These are phyloP conservation scores for Starmerella stigmatis DNA, from an alignment of 805 yeast species.

Conservation along the genomic window DNA sequence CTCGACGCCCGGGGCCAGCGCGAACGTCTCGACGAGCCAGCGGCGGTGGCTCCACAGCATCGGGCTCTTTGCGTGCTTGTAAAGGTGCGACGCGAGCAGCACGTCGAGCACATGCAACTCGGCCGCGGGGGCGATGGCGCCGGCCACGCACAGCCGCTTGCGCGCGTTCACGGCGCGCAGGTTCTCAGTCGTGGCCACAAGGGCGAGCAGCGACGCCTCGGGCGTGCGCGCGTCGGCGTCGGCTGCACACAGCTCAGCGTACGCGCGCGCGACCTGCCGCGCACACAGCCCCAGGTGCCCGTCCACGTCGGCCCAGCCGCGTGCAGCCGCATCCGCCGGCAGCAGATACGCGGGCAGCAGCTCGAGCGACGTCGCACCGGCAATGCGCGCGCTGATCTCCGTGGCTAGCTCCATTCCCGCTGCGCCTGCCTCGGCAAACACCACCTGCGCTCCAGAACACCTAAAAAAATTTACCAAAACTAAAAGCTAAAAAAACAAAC, in stretches of 20 bases:
- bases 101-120: conserved; percentile 27
- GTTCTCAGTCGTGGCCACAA: conserved; percentile 30
- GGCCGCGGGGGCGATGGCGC: conserved; percentile 4
- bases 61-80: conserved; percentile 34
- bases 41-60: conserved; percentile 34
- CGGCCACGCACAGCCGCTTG: conserved; percentile 18
- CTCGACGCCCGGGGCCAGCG: neutral
- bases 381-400: conserved; percentile 2
- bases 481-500: too few relatives aligned
- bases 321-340: neutral
- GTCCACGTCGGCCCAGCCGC: conserved; percentile 15
- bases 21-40: conserved; percentile 22
- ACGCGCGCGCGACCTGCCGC: conserved; percentile 17
- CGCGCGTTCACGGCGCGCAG: conserved; percentile 27
- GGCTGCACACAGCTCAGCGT: conserved; percentile 9
- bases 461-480: too few relatives aligned
- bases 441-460: too few relatives aligned
- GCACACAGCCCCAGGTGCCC: conserved; percentile 25
- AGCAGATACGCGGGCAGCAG: conserved; percentile 17
- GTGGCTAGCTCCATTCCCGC: conserved; percentile 17
- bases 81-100: conserved; percentile 29
- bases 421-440: too few relatives aligned
- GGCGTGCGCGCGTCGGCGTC: conserved; percentile 3
- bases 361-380: conserved; percentile 9
- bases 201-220: conserved; percentile 20